Evolutionary conservation across 768 basidiomycete species (phyloP).

Genomic region (Leccinum subtestaceum): DNA sequence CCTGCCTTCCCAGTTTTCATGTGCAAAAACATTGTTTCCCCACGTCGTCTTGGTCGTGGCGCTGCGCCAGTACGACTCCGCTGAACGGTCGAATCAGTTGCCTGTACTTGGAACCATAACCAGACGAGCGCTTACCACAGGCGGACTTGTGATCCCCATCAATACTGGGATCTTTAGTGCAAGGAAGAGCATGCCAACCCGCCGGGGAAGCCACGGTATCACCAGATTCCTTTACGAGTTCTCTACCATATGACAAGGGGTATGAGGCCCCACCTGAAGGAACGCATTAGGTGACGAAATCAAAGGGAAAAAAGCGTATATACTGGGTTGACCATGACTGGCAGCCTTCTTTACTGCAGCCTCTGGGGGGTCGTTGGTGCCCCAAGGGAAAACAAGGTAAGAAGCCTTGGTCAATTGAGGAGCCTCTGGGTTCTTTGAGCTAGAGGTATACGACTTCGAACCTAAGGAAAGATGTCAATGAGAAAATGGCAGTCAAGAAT

Average conservation of each 20-base stretch:
- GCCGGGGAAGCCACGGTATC: slow-evolving; percentile 79
- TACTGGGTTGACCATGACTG: no score
- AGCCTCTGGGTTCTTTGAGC: slow-evolving; percentile 7
- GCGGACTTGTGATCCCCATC: slow-evolving; percentile 9
- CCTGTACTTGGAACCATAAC: no score
- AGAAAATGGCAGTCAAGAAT: neutral
- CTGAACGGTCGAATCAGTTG: slow-evolving; percentile 15
- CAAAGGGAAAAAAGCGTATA: no score
- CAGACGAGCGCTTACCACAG: slow-evolving; percentile 6
- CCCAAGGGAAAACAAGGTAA: slow-evolving; percentile 78
- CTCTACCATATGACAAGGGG: slow-evolving; percentile 26
- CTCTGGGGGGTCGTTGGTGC: slow-evolving; percentile 78
- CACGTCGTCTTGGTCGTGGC: slow-evolving; percentile 79
- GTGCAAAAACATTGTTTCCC: slow-evolving; percentile 91
- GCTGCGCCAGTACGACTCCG: slow-evolving; percentile 48
- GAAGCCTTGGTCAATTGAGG: slow-evolving; percentile 34
- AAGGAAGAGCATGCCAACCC: slow-evolving; percentile 90
- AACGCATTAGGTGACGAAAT: neutral
- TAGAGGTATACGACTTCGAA: slow-evolving; percentile 4
- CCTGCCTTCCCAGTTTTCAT: slow-evolving; percentile 87
- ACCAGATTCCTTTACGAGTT: slow-evolving; percentile 57
- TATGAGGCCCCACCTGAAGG: neutral
- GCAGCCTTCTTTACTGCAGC: slow-evolving; percentile 26
- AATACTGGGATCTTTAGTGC: slow-evolving; percentile 56
- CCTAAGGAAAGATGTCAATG: slow-evolving; percentile 3